Percentiles rank a stretch among this genome's conserved stretches.
These are phyloP conservation scores for Vishniacozyma victoriae DNA, from an alignment of 768 basidiomycete species.

Conservation along the genomic window DNA sequence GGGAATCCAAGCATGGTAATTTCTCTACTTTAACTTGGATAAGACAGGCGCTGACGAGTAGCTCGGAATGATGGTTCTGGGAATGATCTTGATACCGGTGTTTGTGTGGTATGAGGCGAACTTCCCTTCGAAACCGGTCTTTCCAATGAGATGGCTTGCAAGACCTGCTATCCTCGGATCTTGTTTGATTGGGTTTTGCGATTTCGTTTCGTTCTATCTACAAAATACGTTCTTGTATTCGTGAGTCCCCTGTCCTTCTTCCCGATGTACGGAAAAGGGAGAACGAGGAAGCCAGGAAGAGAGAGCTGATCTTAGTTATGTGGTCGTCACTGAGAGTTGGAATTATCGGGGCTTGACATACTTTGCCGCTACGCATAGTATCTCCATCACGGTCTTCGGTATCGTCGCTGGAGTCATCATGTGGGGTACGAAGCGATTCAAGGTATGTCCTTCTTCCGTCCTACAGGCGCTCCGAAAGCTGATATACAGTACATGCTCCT, in stretches of 20 bases:
- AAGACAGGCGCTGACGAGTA: neutral
- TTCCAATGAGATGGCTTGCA: conserved; percentile 57
- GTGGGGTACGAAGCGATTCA: conserved; percentile 56
- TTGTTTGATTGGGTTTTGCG: conserved; percentile 56
- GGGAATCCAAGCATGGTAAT: conserved; percentile 39
- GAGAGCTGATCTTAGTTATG: conserved; percentile 23
- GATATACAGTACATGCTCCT: conserved; percentile 52
- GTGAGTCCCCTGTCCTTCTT: conserved; percentile 52
- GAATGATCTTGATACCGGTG: conserved; percentile 31
- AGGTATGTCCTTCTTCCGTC: conserved; percentile 48
- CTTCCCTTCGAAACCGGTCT: conserved; percentile 57
- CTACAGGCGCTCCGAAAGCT: neutral
- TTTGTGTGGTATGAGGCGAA: conserved; percentile 49
- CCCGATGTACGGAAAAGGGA: neutral
- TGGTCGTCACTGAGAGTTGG: conserved; percentile 50
- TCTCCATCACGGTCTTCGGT: conserved; percentile 59
- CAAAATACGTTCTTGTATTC: conserved; percentile 70
- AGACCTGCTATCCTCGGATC: conserved; percentile 61
- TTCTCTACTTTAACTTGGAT: neutral
- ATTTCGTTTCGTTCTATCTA: conserved; percentile 52
- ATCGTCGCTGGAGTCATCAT: conserved; percentile 59
- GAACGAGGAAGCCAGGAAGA: neutral
- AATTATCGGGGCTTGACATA: conserved; percentile 57
- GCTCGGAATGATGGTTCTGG: conserved; percentile 49
- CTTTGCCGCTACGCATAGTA: conserved; percentile 59